These are phyloP conservation scores for Dactylonectria macrodidyma DNA, from an alignment of 2,329 filamentous ascomycete genomes.

Conservation along the genomic window DNA sequence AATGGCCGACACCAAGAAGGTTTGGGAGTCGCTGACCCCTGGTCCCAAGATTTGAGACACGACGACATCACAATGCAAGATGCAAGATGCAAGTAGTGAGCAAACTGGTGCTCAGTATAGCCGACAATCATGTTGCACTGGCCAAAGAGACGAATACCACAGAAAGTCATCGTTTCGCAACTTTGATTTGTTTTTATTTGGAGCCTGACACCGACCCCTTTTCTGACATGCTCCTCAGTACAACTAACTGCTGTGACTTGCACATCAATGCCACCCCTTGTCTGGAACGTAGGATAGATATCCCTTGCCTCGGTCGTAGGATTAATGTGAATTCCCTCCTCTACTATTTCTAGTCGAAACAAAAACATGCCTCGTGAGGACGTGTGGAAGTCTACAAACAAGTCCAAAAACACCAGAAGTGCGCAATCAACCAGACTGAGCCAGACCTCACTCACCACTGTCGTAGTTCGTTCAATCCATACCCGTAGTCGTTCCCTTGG, in stretches of 20 bases:
- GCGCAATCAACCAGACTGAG: neutral
- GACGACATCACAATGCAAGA: constrained; percentile 8
- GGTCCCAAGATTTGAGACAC: constrained; percentile 68
- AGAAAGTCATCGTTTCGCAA: constrained; percentile 13
- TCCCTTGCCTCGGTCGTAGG: constrained; percentile 21
- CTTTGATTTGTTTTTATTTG: constrained; percentile 31
- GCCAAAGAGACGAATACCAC: neutral
- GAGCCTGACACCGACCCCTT: constrained; percentile 5
- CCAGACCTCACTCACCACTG: neutral
- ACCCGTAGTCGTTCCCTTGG: constrained; percentile 54
- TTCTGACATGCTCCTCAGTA: constrained; percentile 30
- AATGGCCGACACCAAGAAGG: constrained; percentile 77
- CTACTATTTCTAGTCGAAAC: constrained; percentile 32
- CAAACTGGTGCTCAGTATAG: constrained; percentile 3
- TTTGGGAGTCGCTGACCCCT: constrained; percentile 73
- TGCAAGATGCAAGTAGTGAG: neutral
- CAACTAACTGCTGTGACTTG: constrained; percentile 33
- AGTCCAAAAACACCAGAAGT: constrained; percentile 16
- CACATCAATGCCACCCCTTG: constrained; percentile 29
- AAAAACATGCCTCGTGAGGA: constrained; percentile 11
- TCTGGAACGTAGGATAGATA: neutral
- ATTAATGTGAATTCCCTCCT: constrained; percentile 36
- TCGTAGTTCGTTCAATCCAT: constrained; percentile 32
- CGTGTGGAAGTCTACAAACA: constrained; percentile 20
- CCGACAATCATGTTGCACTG: constrained; percentile 8